Conservation (phyloP, 2,329 filamentous ascomycete genomes). For the Dryadomyces quercus-mongolicae region DNA sequence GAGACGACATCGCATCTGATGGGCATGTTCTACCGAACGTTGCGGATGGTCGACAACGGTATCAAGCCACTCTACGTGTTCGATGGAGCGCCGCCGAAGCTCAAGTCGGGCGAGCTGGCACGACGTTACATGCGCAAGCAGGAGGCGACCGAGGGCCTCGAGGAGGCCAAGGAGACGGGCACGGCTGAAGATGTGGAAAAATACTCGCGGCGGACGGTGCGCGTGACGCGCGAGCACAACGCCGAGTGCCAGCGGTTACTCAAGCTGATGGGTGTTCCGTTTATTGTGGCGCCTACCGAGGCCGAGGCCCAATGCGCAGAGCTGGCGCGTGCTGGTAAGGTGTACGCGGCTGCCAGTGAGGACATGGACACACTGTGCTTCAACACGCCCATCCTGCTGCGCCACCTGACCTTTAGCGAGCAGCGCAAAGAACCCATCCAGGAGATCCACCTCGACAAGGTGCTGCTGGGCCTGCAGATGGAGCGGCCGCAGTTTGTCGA, state of each 20-base stretch:
- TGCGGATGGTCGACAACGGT: conserved; percentile 96
- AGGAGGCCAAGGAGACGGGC: conserved; percentile 94
- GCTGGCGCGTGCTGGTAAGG: conserved; percentile 80
- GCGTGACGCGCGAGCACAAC: conserved; percentile 95
- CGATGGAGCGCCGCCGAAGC: conserved; percentile 89
- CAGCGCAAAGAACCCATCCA: conserved; percentile 96
- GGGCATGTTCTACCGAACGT: conserved; percentile 98
- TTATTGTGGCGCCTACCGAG: conserved; percentile 89
- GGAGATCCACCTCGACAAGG: conserved; percentile 80
- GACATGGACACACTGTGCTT: conserved; percentile 99
- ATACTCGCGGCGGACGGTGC: conserved; percentile 84
- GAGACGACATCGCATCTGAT: conserved; percentile 97
- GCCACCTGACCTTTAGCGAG: conserved; percentile 93
- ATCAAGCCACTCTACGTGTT: conserved; percentile 99
- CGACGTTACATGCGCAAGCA: conserved; percentile 93
- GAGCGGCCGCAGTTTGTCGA: conserved; percentile 90
- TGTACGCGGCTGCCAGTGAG: conserved; percentile 92
- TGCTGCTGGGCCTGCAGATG: conserved; percentile 80
- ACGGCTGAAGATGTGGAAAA: conserved; percentile 97
- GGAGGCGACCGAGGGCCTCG: conserved; percentile 77
- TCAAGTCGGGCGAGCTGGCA: conserved; percentile 93
- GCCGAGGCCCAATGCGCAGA: conserved; percentile 94
- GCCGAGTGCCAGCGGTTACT: conserved; percentile 83
- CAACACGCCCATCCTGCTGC: conserved; percentile 76
- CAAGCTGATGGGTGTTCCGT: conserved; percentile 92